These are phyloP conservation scores for Spathaspora sp. DNA, from an alignment of 1,139 yeast species.

Conservation along the genomic window DNA sequence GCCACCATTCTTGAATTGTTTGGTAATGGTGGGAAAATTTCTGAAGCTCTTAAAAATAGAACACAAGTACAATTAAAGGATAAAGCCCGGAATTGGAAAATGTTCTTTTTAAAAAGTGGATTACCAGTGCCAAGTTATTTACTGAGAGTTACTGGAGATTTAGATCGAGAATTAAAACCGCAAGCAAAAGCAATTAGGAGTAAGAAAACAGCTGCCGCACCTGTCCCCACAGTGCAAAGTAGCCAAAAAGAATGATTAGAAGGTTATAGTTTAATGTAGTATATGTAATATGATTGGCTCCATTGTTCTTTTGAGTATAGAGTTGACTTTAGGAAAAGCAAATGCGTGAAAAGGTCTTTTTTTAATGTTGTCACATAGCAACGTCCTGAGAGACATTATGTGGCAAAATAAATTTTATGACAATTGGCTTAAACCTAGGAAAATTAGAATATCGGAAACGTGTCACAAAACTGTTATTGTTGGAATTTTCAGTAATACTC, in stretches of 20 bases:
- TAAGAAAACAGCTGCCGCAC: conserved; percentile 46
- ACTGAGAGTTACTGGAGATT: conserved; percentile 81
- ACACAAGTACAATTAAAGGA: conserved; percentile 91
- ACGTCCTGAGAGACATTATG: too few relatives aligned
- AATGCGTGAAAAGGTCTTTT: neutral
- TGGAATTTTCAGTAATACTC: too few relatives aligned
- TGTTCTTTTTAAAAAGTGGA: conserved; percentile 73
- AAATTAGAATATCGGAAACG: too few relatives aligned
- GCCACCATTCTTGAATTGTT: conserved; percentile 79
- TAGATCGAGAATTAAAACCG: conserved; percentile 51
- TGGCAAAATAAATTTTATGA: too few relatives aligned
- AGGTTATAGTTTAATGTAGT: neutral
- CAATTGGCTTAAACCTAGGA: too few relatives aligned
- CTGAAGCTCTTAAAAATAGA: conserved; percentile 81
- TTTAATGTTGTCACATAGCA: too few relatives aligned
- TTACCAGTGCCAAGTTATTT: conserved; percentile 76
- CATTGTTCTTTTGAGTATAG: too few relatives aligned
- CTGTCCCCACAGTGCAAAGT: conserved; percentile 23
- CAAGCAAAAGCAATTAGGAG: conserved; percentile 22
- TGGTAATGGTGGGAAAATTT: conserved; percentile 89
- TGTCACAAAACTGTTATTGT: too few relatives aligned
- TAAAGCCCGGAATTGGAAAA: conserved; percentile 93
- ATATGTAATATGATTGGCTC: neutral
- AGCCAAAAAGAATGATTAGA: neutral
- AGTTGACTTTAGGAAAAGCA: too few relatives aligned